phyloP scores from a whole-genome alignment of 768 basidiomycete species.

The Rhizopogon sp. region DNA sequence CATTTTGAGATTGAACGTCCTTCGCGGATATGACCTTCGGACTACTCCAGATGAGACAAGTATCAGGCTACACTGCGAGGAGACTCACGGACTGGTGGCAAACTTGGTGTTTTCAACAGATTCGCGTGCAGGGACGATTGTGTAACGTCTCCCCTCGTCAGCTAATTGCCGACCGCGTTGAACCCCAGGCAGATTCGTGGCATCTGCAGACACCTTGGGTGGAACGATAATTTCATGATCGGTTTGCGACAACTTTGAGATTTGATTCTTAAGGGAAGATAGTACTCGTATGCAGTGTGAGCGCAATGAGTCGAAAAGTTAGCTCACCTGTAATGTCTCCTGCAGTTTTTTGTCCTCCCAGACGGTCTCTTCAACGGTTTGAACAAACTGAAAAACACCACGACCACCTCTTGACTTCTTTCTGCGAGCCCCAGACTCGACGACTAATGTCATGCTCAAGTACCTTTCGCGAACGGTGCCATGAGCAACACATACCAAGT shows the following conservation, averaged over 20 bases:
- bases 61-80: background rate
- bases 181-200: constrained; percentile 5
- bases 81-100: constrained; percentile 39
- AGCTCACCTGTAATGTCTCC: constrained; percentile 57
- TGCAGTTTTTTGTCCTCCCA: constrained; percentile 60
- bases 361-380: constrained; percentile 65
- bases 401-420: constrained; percentile 55
- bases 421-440: constrained; percentile 54
- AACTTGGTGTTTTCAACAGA: constrained; percentile 8
- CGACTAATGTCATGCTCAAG: constrained; percentile 35
- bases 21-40: constrained; percentile 53
- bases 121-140: constrained; percentile 35
- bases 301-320: background rate
- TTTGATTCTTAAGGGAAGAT: constrained; percentile 40
- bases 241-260: constrained; percentile 48
- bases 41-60: constrained; percentile 25
- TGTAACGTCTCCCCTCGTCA: constrained; percentile 47
- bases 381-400: constrained; percentile 76
- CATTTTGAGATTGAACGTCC: constrained; percentile 34
- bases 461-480: constrained; percentile 6
- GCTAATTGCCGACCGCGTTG: constrained; percentile 21
- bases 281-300: background rate
- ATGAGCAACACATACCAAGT: constrained; percentile 47
- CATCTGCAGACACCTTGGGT: constrained; percentile 12
- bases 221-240: constrained; percentile 16